These are phyloP conservation scores for Platanus orientalis DNA, from an alignment of 164 flowering plant genomes.

Conservation along the genomic window DNA sequence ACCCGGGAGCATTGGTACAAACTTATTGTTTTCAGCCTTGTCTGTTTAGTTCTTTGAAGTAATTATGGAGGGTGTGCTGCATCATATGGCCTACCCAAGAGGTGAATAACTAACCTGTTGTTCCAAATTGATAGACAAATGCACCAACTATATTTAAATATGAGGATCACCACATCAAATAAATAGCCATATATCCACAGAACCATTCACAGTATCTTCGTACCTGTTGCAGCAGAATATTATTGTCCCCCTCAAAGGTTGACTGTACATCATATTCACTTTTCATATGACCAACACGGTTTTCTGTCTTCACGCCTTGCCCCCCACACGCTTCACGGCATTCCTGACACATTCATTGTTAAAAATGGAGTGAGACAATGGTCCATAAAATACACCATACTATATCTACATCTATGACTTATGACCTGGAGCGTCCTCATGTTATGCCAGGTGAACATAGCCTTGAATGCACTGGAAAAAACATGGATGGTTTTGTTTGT, in stretches of 20 bases:
- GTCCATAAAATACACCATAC: not conserved
- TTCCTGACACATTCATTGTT: slow-evolving; percentile 42
- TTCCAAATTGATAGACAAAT: no score
- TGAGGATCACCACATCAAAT: no score
- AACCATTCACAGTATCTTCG: not conserved
- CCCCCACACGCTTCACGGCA: slow-evolving; percentile 99
- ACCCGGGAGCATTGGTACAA: no score
- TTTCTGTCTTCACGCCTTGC: slow-evolving; percentile 96
- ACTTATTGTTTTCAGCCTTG: no score
- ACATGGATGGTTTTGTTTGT: slow-evolving; percentile 70
- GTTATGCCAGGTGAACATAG: slow-evolving; percentile 82
- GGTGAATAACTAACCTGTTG: no score
- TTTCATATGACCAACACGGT: slow-evolving; percentile 80
- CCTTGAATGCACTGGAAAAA: slow-evolving; percentile 88
- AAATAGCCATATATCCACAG: no score
- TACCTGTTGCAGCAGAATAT: slow-evolving; percentile 98
- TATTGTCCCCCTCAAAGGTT: slow-evolving; percentile 97
- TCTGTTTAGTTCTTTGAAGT: no score
- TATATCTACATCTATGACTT: not conserved
- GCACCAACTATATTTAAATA: no score
- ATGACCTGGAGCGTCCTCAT: slow-evolving; percentile 92
- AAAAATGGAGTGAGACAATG: slow-evolving; percentile 4
- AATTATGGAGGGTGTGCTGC: no score
- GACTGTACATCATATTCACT: slow-evolving; percentile 88
- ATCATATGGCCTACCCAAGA: no score